Evolutionary conservation across 495 filamentous ascomycete species (phyloP).

Genomic region (Glonium stellatum): DNA sequence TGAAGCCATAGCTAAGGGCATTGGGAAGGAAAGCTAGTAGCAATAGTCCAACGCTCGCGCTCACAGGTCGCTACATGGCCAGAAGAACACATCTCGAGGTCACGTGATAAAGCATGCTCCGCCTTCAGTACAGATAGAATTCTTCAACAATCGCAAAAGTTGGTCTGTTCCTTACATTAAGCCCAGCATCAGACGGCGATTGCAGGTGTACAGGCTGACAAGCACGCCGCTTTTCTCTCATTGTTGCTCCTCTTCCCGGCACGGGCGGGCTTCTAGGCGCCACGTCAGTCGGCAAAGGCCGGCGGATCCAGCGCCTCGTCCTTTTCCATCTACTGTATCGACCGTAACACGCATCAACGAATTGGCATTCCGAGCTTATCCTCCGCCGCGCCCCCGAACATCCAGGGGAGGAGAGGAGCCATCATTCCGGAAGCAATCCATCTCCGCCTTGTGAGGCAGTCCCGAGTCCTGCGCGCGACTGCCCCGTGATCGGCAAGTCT

Average conservation of each 20-base stretch:
- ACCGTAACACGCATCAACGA: conserved; percentile 8
- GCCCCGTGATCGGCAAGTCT: conserved; percentile 22
- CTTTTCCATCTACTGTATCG: not conserved
- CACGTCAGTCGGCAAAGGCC: conserved; percentile 7
- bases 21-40: too few relatives aligned
- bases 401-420: conserved; percentile 11
- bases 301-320: conserved; percentile 5
- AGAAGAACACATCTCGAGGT: not conserved
- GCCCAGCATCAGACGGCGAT: not conserved
- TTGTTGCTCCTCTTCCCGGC: not conserved
- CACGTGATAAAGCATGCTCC: conserved; percentile 7
- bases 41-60: too few relatives aligned
- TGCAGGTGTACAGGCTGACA: too few relatives aligned
- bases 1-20: too few relatives aligned
- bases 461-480: conserved; percentile 11
- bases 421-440: conserved; percentile 2
- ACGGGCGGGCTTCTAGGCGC: not conserved
- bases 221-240: not conserved
- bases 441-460: not conserved
- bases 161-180: not conserved
- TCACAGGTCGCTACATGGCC: too few relatives aligned
- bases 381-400: conserved; percentile 15
- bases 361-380: conserved; percentile 28
- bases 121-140: not conserved
- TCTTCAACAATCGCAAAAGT: not conserved